Evolutionary conservation across 2,329 filamentous ascomycete species (phyloP).

Genomic region (Stachybotrys elegans): DNA sequence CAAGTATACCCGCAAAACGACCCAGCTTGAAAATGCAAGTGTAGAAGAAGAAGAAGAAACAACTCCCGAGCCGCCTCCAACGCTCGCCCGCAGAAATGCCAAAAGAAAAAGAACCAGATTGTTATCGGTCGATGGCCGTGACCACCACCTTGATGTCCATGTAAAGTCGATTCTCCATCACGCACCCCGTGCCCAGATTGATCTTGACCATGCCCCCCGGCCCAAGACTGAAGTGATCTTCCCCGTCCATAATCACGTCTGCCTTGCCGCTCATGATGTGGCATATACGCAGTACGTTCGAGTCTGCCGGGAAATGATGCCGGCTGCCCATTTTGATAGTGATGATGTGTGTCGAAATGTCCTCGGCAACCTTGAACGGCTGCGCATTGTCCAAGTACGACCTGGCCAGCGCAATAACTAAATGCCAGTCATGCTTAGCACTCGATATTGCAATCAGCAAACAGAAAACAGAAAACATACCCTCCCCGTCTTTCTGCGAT

Average conservation of each 20-base stretch:
- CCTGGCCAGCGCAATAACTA: constrained; percentile 40
- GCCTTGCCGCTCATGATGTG: constrained; percentile 37
- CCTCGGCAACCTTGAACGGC: constrained; percentile 29
- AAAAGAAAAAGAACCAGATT: too few species aligned
- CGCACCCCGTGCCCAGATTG: constrained; percentile 29
- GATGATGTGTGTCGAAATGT: constrained; percentile 35
- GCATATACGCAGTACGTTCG: constrained; percentile 29
- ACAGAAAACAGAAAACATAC: constrained; percentile 22
- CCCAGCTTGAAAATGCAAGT: too few species aligned
- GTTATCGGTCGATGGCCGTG: constrained; percentile 27
- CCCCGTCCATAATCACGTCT: constrained; percentile 27
- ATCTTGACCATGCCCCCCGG: constrained; percentile 40
- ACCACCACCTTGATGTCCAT: constrained; percentile 38
- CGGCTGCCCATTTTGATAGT: constrained; percentile 32
- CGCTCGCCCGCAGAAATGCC: too few species aligned
- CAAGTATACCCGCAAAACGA: too few species aligned
- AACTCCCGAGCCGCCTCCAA: too few species aligned
- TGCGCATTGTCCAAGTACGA: constrained; percentile 32
- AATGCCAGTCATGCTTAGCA: neutral
- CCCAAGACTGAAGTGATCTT: constrained; percentile 36
- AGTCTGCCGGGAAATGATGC: constrained; percentile 22
- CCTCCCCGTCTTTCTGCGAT: constrained; percentile 21
- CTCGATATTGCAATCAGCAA: neutral
- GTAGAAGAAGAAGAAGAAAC: too few species aligned
- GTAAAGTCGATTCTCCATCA: constrained; percentile 38